Evolutionary conservation across 345 rosid genomes (phyloP).

Genomic region (Rhodomyrtus tomentosa): DNA sequence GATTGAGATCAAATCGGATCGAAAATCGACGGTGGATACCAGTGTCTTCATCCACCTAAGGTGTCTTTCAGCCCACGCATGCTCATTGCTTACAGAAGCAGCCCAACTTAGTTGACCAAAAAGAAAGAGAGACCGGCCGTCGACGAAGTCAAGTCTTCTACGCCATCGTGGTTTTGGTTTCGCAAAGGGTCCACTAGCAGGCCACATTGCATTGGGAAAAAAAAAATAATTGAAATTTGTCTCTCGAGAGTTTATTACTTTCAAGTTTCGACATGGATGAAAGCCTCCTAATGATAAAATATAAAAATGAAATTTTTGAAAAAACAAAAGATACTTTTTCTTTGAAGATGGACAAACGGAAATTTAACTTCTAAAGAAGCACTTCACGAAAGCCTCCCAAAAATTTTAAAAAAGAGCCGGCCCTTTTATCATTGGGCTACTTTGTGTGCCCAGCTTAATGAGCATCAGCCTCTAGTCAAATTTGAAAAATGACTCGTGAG

Average conservation of each 20-base stretch:
- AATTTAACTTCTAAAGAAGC: too few relatives aligned
- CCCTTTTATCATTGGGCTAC: neutral
- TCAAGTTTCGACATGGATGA: neutral
- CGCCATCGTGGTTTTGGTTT: neutral
- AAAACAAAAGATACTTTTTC: too few relatives aligned
- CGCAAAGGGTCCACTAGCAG: neutral
- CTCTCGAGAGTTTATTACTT: neutral
- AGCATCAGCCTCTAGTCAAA: neutral
- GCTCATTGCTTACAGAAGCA: neutral
- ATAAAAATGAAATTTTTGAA: neutral
- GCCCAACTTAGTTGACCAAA: neutral
- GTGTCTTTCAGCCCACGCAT: neutral
- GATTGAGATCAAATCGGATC: too few relatives aligned
- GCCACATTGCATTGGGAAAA: neutral
- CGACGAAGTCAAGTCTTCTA: neutral
- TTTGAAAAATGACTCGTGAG: neutral
- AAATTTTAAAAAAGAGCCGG: neutral
- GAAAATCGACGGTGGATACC: accelerated
- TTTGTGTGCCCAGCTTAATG: too few relatives aligned
- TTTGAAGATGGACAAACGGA: too few relatives aligned
- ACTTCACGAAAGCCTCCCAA: too few relatives aligned
- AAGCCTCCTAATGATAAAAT: neutral
- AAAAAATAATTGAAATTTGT: neutral
- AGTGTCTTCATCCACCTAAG: neutral
- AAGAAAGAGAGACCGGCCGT: neutral